These are phyloP conservation scores for Dothideomycetes sp. DNA, from an alignment of 2,329 filamentous ascomycete genomes.

Conservation along the genomic window DNA sequence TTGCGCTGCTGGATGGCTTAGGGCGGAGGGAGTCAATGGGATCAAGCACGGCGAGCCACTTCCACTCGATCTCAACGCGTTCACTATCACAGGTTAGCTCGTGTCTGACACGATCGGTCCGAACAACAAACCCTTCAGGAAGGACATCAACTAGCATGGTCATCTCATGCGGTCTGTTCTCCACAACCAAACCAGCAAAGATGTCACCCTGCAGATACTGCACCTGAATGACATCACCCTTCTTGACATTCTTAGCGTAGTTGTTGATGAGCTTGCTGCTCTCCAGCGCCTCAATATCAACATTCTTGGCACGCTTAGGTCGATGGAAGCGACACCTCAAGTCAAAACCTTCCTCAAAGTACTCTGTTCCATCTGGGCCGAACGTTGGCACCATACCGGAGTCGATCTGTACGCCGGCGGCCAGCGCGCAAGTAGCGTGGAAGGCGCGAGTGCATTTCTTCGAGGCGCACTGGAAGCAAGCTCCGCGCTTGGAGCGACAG, in stretches of 20 bases:
- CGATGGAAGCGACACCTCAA: slow-evolving; percentile 93
- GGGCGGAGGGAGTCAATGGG: slow-evolving; percentile 58
- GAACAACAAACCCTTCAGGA: slow-evolving; percentile 60
- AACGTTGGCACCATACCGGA: slow-evolving; percentile 76
- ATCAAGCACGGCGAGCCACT: slow-evolving; percentile 67
- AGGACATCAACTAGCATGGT: slow-evolving; percentile 71
- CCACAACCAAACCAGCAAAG: slow-evolving; percentile 77
- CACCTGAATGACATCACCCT: slow-evolving; percentile 73
- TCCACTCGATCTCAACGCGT: slow-evolving; percentile 70
- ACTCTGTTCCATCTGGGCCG: slow-evolving; percentile 82
- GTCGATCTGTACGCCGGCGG: slow-evolving; percentile 86
- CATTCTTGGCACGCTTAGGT: slow-evolving; percentile 69
- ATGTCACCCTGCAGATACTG: slow-evolving; percentile 79
- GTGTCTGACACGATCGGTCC: neutral
- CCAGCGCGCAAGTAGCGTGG: slow-evolving; percentile 86
- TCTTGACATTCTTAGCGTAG: slow-evolving; percentile 56
- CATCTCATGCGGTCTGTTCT: slow-evolving; percentile 68
- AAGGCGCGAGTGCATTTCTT: slow-evolving; percentile 91
- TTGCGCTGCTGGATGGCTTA: slow-evolving; percentile 63
- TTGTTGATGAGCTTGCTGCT: slow-evolving; percentile 56
- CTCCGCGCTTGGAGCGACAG: slow-evolving; percentile 88
- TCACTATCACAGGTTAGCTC: slow-evolving; percentile 38
- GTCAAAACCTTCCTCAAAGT: slow-evolving; percentile 83
- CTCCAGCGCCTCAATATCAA: slow-evolving; percentile 49
- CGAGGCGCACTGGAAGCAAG: slow-evolving; percentile 91